Conservation (phyloP, 2,329 filamentous ascomycete genomes). For the Colletotrichum scovillei region DNA sequence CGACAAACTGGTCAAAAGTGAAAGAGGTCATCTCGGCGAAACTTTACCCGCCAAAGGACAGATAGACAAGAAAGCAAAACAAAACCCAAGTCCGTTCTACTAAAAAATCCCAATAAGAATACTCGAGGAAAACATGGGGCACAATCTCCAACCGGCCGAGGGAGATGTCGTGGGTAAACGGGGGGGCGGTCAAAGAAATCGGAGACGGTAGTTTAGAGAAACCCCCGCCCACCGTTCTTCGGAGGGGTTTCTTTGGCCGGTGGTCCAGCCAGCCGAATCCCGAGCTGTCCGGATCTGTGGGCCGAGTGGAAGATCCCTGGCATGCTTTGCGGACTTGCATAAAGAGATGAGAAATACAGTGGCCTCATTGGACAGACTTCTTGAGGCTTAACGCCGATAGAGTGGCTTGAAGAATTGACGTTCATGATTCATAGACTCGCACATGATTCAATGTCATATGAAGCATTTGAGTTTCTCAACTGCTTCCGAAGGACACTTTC, state of each 20-base stretch:
- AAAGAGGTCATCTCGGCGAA: conserved; percentile 24
- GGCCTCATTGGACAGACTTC: neutral
- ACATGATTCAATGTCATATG: neutral
- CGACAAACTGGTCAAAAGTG: conserved; percentile 50
- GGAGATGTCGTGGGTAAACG: neutral
- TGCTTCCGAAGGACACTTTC: too few species aligned
- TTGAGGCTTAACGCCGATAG: conserved; percentile 14
- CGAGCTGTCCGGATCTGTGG: conserved; percentile 6
- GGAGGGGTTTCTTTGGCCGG: conserved; percentile 16
- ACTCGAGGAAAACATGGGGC: too few species aligned
- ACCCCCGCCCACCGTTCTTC: conserved; percentile 14
- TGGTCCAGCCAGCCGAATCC: conserved; percentile 6
- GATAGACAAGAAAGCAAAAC: neutral
- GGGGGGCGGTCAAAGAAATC: neutral
- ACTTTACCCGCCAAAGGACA: neutral
- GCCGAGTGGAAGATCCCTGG: conserved; percentile 17
- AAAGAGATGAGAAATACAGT: conserved; percentile 7
- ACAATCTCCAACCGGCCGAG: neutral
- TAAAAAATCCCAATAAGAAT: neutral
- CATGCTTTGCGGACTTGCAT: neutral
- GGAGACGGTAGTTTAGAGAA: neutral
- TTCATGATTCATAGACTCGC: neutral
- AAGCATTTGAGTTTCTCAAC: neutral
- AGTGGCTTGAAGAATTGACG: conserved; percentile 1
- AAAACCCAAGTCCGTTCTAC: rapidly evolving